Base-by-base conservation (phyloP, 768 basidiomycete species). In the Mycena rosella region DNA sequence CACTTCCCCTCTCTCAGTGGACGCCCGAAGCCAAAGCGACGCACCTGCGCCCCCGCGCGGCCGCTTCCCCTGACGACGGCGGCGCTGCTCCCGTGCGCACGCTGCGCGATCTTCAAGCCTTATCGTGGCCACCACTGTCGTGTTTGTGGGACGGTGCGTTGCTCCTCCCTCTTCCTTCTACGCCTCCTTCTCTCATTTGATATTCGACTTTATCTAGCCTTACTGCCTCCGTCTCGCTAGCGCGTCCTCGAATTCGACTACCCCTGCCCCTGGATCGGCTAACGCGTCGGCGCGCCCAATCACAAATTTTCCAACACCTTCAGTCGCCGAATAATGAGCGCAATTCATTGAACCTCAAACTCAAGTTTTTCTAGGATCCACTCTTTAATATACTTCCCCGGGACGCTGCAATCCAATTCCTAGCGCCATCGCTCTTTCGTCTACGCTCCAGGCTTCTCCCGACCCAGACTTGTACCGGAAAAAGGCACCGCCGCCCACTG, bases 221-320 rank as follows among this genome's bases (percentile, higher is more conserved):
- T 20, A 53, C n/a, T 29, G n/a, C n/a, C n/a, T n/a, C 30, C n/a
- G n/a, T n/a, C 4, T 40, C 34, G 3, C 5, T 15, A 95, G 91
- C 95, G 95, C 73, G 83, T 96, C 8, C 76, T 96, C 52, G 91
- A 88, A 76, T 96, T 90, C 71, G 94, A 96, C 74, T 95, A 96
- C 78, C 95, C 96, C 74, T 96, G 94, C 79, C 94, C 94, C 94
- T 55, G 96, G n/a, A n/a, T n/a, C n/a, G n/a, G n/a, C n/a, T n/a
- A n/a, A 93, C 93, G 77, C 70, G 90, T 81, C 5, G 10, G 8
- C 22, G n/a, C n/a, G n/a, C n/a, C n/a, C n/a, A n/a, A n/a, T n/a
- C n/a, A n/a, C n/a, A n/a, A n/a, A n/a, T n/a, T n/a, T n/a, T n/a
- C n/a, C n/a, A n/a, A n/a, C n/a, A n/a, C n/a, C n/a, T n/a, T n/a